Conservation (phyloP, 805 yeast species). For the Candida nanaspora region DNA sequence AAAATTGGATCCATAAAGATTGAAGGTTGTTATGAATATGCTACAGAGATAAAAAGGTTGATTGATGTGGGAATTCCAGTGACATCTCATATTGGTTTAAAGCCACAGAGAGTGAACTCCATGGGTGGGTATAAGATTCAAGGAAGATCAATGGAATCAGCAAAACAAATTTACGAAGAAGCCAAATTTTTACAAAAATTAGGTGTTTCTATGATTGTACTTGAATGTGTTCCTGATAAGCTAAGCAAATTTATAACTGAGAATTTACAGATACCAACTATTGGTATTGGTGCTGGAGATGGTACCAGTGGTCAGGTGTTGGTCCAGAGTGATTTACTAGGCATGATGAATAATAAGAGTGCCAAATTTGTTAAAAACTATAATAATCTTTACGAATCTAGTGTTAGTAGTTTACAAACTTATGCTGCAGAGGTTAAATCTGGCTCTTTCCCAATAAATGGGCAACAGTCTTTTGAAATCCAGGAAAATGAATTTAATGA, state of each 20-base stretch:
- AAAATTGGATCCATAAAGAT: conserved; percentile 69
- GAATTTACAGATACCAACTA: conserved; percentile 63
- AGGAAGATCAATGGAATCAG: conserved; percentile 53
- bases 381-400: conserved; percentile 39
- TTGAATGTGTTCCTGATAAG: conserved; percentile 82
- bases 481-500: conserved; percentile 52
- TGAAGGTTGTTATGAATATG: conserved; percentile 68
- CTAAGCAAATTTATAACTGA: conserved; percentile 61
- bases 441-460: conserved; percentile 51
- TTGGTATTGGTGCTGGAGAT: conserved; percentile 95
- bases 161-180: conserved; percentile 52
- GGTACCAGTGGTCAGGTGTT: conserved; percentile 82
- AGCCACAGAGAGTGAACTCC: conserved; percentile 79
- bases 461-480: conserved; percentile 59
- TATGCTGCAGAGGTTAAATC: conserved; percentile 57
- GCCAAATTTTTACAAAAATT: conserved; percentile 64
- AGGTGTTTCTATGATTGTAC: conserved; percentile 68
- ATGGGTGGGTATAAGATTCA: conserved; percentile 88
- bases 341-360: conserved; percentile 51
- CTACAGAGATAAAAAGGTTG: conserved; percentile 48
- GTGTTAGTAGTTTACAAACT: conserved; percentile 41
- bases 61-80: conserved; percentile 76
- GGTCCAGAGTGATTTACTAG: conserved; percentile 79
- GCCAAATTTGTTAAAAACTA: conserved; percentile 78
- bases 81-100: conserved; percentile 85